phyloP scores from a whole-genome alignment of 169 alveolate species.

The Cryptosporidium canis region DNA sequence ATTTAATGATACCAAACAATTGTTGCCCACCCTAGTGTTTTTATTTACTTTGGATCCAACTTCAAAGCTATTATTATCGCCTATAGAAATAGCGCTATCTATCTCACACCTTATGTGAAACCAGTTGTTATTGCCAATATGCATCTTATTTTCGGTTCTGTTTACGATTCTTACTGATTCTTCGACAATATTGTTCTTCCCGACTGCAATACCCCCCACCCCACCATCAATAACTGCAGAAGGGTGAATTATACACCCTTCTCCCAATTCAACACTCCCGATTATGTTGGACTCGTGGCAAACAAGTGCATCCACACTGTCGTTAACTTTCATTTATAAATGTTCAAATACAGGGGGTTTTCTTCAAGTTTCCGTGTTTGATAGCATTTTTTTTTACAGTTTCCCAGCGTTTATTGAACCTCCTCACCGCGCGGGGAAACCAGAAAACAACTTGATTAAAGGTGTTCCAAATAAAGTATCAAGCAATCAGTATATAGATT shows the following conservation, averaged over 20 bases:
- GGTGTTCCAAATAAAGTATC: too few species aligned
- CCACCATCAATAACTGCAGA: conserved; percentile 64
- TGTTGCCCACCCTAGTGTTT: conserved; percentile 4
- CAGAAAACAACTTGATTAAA: background rate
- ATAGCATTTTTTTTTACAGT: too few species aligned
- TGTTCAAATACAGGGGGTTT: background rate
- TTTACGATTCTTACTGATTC: conserved; percentile 47
- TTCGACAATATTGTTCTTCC: conserved; percentile 36
- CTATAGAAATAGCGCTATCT: background rate
- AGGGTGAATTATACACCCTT: conserved; percentile 65
- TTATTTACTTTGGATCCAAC: background rate
- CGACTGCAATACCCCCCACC: conserved; percentile 16
- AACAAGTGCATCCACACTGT: background rate
- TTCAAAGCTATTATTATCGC: conserved; percentile 61
- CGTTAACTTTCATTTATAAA: background rate
- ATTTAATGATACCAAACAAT: conserved; percentile 4
- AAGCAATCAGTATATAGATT: too few species aligned
- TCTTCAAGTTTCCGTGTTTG: background rate
- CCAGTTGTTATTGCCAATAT: conserved; percentile 58
- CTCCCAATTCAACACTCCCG: conserved; percentile 44
- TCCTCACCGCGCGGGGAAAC: background rate
- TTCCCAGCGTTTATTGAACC: too few species aligned
- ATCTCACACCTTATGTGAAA: conserved; percentile 33
- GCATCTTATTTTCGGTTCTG: background rate
- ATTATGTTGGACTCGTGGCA: conserved; percentile 37